Base-by-base conservation (phyloP, 495 filamentous ascomycete species). In the Ramalina peruviana region DNA sequence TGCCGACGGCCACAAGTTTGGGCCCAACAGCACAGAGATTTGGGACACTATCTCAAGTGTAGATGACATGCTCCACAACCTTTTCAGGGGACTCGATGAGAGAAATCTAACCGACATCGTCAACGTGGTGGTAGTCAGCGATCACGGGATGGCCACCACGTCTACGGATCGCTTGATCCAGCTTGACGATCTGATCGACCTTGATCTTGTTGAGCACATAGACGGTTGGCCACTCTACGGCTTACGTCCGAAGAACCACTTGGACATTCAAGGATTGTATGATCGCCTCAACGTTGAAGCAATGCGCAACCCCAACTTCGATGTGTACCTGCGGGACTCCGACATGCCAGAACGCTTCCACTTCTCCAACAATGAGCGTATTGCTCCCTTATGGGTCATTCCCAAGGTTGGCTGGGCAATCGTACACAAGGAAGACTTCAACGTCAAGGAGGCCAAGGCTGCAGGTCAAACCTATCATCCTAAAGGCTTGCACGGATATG, bases 101-200 rank as follows among this genome's bases (percentile, higher is more conserved):
- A 80, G 92, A 21, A 94, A 96, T 58, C 69, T 97, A 15, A 94
- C 88, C 0, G 61, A 82, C 10, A 80, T 97, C 41, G 85, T 96
- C 58, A 99, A 99, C 55, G 75, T 99, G n/a, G 79, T 99, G 33
- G 75, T 99, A n/a, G 89, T 99, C 15, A 94, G 87, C 11, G 92
- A 99, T 63, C 92, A 99, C 58, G 92, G 92, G 19, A 99, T 99
- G 92, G 90, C 90, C 4, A 90, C 85, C 1, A 96, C 92, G 0
- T 81, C 86, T 36, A 78, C 73, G 0, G 72, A 79, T 16, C 79
- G 90, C n/a, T 67, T 95, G 37, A 75, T 99, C 21, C 92, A 97
- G 62, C 67, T 97, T n/a, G 92, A 99, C 53, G 88, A 96, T 60
- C 58, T 94, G 3, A 73, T 97, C 27, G 85, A 94, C 56, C 66